Evolutionary conservation across 306 rosid genomes (phyloP).

Genomic region (Neltuma alba): DNA sequence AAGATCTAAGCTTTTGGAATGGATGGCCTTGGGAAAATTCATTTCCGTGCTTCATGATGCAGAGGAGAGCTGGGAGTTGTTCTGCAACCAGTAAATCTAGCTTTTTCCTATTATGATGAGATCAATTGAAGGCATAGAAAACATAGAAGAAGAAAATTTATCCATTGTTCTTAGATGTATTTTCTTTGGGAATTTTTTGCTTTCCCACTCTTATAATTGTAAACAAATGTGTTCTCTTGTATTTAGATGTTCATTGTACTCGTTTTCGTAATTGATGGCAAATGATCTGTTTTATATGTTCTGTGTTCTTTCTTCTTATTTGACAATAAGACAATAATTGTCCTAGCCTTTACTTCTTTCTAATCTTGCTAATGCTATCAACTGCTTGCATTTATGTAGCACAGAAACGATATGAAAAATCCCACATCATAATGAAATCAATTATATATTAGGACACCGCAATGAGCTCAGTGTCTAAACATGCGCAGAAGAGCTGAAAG

Average conservation of each 20-base stretch:
- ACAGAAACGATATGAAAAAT: too few species aligned
- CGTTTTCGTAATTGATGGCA: not conserved
- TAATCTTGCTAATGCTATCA: too few species aligned
- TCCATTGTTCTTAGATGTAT: not conserved
- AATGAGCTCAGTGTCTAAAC: too few species aligned
- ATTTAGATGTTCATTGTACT: not conserved
- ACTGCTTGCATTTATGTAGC: too few species aligned
- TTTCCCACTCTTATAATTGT: not conserved
- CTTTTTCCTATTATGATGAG: not conserved
- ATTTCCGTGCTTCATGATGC: not conserved
- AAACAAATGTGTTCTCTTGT: not conserved
- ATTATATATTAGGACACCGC: too few species aligned
- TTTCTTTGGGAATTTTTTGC: not conserved
- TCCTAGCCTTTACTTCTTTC: too few species aligned
- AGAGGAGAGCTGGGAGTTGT: constrained; percentile 14
- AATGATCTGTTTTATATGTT: not conserved
- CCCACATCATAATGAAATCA: too few species aligned
- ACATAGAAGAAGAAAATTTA: not conserved
- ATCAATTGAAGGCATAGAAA: not conserved
- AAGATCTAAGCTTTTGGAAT: not conserved
- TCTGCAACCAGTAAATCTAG: not conserved
- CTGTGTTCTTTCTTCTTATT: not conserved
- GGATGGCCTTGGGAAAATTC: constrained; percentile 20
- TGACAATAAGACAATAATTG: too few species aligned
- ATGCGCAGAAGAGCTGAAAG: too few species aligned